These are phyloP conservation scores for Nepenthes alata DNA, from an alignment of 179 eudicot species.

Conservation along the genomic window DNA sequence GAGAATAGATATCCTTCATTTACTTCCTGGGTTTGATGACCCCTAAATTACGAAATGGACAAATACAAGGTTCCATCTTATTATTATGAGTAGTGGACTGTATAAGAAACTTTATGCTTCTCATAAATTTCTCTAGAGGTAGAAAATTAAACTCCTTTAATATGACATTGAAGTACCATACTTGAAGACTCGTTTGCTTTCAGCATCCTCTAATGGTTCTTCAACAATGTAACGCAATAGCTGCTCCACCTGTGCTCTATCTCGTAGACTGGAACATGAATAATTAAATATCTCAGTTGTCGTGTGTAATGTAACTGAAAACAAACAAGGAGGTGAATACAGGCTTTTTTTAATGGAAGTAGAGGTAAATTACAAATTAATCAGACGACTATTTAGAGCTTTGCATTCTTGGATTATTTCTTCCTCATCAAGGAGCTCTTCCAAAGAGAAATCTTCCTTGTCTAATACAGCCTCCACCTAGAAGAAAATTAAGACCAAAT, in stretches of 20 bases:
- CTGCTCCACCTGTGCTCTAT: slow-evolving; percentile 91
- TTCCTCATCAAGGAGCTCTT: slow-evolving; percentile 95
- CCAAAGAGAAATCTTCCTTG: slow-evolving; percentile 79
- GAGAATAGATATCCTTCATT: no score
- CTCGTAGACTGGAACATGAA: slow-evolving; percentile 59
- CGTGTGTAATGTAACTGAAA: not conserved
- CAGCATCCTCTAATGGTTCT: slow-evolving; percentile 88
- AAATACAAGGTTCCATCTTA: not conserved
- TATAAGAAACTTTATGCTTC: not conserved
- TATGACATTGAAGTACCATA: slow-evolving; percentile 19
- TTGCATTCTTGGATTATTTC: slow-evolving; percentile 99
- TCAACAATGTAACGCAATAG: slow-evolving; percentile 66
- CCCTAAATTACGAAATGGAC: not conserved
- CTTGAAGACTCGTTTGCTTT: slow-evolving; percentile 84
- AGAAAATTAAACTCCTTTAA: not conserved
- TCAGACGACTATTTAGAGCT: slow-evolving; percentile 87
- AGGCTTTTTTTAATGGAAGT: slow-evolving; percentile 1
- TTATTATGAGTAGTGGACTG: no score
- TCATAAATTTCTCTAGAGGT: not conserved
- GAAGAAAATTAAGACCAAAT: not conserved
- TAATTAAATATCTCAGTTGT: not conserved
- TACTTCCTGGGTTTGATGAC: not conserved
- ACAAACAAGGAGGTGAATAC: slow-evolving; percentile 3
- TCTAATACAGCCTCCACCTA: slow-evolving; percentile 85
- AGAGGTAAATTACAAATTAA: slow-evolving; percentile 59